A percentile compares a stretch with the other conserved stretches of the same genome.
Conservation (phyloP, 495 filamentous ascomycete genomes). For the Penicillium coprophilum region DNA sequence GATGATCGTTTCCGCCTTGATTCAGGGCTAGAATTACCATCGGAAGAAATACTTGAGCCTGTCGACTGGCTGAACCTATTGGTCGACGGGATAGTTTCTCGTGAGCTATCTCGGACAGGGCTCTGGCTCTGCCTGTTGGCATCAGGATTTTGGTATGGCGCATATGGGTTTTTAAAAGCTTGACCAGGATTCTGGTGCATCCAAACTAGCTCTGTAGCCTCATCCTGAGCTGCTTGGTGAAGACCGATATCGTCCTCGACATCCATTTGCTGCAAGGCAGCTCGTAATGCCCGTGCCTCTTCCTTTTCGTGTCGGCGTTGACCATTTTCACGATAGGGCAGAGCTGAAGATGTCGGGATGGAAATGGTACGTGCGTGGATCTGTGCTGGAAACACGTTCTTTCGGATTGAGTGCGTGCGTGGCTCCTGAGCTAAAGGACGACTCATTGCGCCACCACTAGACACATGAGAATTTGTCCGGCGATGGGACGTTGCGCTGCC, state of each 20-base stretch:
- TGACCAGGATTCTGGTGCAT: constrained; percentile 70
- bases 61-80: constrained; percentile 22
- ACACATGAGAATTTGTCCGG: constrained; percentile 39
- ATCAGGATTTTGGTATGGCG: constrained; percentile 57
- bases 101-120: constrained; percentile 62
- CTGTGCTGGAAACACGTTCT: constrained; percentile 46
- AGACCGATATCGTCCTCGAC: constrained; percentile 66
- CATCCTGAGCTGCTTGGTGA: constrained; percentile 75
- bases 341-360: constrained; percentile 44
- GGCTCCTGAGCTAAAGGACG: constrained; percentile 49
- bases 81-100: constrained; percentile 31
- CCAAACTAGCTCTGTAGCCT: constrained; percentile 85
- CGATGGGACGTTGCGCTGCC: constrained; percentile 54
- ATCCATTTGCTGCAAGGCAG: constrained; percentile 80
- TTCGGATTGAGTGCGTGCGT: constrained; percentile 33
- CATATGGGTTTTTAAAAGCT: constrained; percentile 53
- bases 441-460: constrained; percentile 33
- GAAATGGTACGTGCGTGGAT: constrained; percentile 26
- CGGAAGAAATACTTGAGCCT: constrained; percentile 28
- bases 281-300: constrained; percentile 72
- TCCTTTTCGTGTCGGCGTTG: constrained; percentile 85
- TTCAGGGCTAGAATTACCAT: constrained; percentile 26
- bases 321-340: constrained; percentile 74
- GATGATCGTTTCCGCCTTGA: constrained; percentile 21
- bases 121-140: constrained; percentile 27